These are phyloP conservation scores for Tuber borchii DNA, from an alignment of 495 filamentous ascomycete genomes.

Conservation along the genomic window DNA sequence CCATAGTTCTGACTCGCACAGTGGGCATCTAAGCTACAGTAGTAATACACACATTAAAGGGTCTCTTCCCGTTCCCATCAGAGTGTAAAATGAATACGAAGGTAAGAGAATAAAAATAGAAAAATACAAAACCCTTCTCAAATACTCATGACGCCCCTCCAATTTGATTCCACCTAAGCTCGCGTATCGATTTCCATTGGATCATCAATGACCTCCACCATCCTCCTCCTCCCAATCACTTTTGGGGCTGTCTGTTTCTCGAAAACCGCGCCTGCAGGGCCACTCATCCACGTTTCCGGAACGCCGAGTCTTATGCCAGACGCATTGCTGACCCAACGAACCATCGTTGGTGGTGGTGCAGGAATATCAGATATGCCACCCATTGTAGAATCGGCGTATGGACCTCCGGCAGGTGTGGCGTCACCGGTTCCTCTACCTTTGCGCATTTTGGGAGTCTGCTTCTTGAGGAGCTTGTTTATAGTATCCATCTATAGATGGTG, in stretches of 20 bases:
- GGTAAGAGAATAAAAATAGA: neutral
- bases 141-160: neutral
- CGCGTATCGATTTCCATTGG: slow-evolving; percentile 25
- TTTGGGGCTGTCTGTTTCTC: slow-evolving; percentile 21
- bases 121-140: neutral
- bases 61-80: neutral
- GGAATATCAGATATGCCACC: slow-evolving; percentile 52
- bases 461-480: slow-evolving; percentile 87
- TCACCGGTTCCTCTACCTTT: slow-evolving; percentile 50
- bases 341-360: slow-evolving; percentile 46
- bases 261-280: slow-evolving; percentile 59
- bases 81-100: neutral
- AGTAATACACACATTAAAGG: neutral
- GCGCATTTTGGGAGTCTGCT: slow-evolving; percentile 76
- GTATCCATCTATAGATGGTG: slow-evolving; percentile 71
- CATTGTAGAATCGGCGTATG: slow-evolving; percentile 40
- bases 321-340: slow-evolving; percentile 70
- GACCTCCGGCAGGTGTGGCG: slow-evolving; percentile 50
- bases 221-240: slow-evolving; percentile 17
- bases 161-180: neutral
- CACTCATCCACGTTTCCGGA: slow-evolving; percentile 73
- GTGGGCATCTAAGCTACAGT: neutral
- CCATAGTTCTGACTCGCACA: neutral
- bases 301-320: slow-evolving; percentile 64
- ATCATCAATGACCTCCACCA: slow-evolving; percentile 37